Evolutionary conservation across 176 grass and related monocot species (phyloP), one percentile per base, ranked within the genome.

Genomic region (Canna indica): DNA sequence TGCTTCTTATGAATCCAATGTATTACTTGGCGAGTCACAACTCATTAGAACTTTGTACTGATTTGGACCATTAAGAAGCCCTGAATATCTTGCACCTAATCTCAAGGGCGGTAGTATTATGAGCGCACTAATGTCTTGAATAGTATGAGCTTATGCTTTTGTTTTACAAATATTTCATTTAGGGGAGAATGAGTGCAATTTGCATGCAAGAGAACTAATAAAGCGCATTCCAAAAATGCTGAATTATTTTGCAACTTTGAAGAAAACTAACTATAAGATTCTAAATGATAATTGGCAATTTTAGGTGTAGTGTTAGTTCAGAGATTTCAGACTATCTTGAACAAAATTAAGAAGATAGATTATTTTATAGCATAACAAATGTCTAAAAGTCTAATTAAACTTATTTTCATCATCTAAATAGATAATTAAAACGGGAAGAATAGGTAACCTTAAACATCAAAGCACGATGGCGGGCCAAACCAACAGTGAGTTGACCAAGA

Each of bases 401-500:
- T 4, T 17, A 30, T 32, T 17, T 24, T 48, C 17, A 70, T 48
- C 17, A 39, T 41, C 16, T 5, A 30, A 26, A 77, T 7, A n/a
- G 56, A 67, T 35, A 28, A 83, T 59, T 54, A 42, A 70, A 42
- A 78, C 24, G 13, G 0, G 29, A 47, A 42, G 24, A 32, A 20
- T 50, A 58, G 72, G 74, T 85, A 59, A 99, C 95, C 95, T 99
- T 99, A 77, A 99, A 99, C 54, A 99, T 75, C 47, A 99, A 86
- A 25, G 95, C 90, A 33, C 90, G 95, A 84, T 99, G 95, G 62
- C 84, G 90, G 79, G 84, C 90, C 61, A 99, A 75, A 77, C 95
- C 90, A 86, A 85, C 74, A 68, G 88, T 99, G 73, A 99, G 64
- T 67, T 73, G 81, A 13, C 94, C 90, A 84, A 99, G 84, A 44